Conservation (phyloP, 495 filamentous ascomycete genomes). For the Xylaria scruposa region DNA sequence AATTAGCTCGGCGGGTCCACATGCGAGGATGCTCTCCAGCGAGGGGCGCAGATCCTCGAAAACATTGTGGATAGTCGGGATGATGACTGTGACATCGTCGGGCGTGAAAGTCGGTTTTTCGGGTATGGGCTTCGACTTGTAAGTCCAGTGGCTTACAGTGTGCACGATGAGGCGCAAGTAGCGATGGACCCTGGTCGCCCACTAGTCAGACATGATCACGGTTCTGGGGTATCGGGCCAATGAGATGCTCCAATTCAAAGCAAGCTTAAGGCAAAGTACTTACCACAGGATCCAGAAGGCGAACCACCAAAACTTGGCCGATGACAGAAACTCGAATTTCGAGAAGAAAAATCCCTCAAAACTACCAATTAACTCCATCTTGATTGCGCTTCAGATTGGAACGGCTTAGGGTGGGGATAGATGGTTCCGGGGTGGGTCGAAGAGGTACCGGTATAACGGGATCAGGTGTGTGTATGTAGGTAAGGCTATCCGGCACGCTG, state of each 20-base stretch:
- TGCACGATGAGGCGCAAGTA: conserved; percentile 57
- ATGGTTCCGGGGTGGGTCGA: background rate
- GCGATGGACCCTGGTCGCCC: conserved; percentile 49
- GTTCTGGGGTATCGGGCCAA: conserved; percentile 20
- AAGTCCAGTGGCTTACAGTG: conserved; percentile 52
- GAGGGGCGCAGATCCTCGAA: conserved; percentile 60
- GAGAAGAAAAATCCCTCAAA: conserved; percentile 47
- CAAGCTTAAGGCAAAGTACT: conserved; percentile 27
- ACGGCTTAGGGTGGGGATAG: background rate
- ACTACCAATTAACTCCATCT: conserved; percentile 40
- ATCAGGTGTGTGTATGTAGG: background rate
- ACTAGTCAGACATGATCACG: conserved; percentile 31
- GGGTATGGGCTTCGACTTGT: conserved; percentile 47
- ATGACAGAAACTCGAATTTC: conserved; percentile 44
- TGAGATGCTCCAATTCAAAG: conserved; percentile 10
- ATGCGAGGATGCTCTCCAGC: conserved; percentile 61
- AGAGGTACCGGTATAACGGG: background rate
- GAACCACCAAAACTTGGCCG: conserved; percentile 43
- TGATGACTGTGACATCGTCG: conserved; percentile 60
- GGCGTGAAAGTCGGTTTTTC: conserved; percentile 44
- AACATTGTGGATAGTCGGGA: conserved; percentile 61
- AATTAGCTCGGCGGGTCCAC: conserved; percentile 58
- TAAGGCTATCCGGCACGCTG: conserved; percentile 6
- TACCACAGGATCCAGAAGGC: conserved; percentile 54
- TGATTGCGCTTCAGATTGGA: conserved; percentile 23